Conservation (phyloP, 345 rosid species). For the Diplotaxis tenuifolia region DNA sequence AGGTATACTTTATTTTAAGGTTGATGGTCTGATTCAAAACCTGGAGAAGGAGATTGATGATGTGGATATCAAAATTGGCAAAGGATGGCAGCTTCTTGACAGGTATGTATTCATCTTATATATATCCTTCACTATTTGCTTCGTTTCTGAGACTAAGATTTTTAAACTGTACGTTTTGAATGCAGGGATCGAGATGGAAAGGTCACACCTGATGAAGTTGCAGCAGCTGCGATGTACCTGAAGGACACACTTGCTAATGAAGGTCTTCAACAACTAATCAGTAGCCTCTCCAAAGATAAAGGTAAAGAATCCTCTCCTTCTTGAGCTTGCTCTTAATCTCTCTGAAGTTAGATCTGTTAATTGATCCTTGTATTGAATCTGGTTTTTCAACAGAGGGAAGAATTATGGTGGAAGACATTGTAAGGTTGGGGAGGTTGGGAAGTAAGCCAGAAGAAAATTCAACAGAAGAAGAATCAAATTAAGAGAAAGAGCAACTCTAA, state of each 20-base stretch:
- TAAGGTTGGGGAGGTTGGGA: slow-evolving; percentile 77
- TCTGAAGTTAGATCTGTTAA: slow-evolving; percentile 2
- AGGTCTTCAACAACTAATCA: slow-evolving; percentile 72
- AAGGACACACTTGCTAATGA: slow-evolving; percentile 71
- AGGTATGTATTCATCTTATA: slow-evolving; percentile 45
- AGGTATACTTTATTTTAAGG: slow-evolving; percentile 43
- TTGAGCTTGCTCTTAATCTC: background rate
- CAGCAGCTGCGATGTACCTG: slow-evolving; percentile 75
- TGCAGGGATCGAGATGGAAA: slow-evolving; percentile 83
- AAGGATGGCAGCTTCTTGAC: slow-evolving; percentile 75
- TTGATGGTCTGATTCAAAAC: slow-evolving; percentile 80
- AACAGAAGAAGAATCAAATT: slow-evolving; percentile 44
- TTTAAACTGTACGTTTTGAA: background rate
- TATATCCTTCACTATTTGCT: background rate
- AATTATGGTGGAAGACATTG: slow-evolving; percentile 93
- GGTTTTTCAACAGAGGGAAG: slow-evolving; percentile 66
- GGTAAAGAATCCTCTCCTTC: slow-evolving; percentile 41
- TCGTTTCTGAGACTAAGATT: slow-evolving; percentile 8
- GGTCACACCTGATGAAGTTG: slow-evolving; percentile 86
- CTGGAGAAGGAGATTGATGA: slow-evolving; percentile 89
- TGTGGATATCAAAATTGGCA: slow-evolving; percentile 79
- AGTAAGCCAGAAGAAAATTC: slow-evolving; percentile 58
- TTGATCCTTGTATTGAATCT: slow-evolving; percentile 1
- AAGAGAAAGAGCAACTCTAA: background rate
- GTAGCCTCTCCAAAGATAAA: slow-evolving; percentile 74